These are phyloP conservation scores for Diaporthe helianthi DNA, from an alignment of 2,329 filamentous ascomycete species.

Conservation along the genomic window DNA sequence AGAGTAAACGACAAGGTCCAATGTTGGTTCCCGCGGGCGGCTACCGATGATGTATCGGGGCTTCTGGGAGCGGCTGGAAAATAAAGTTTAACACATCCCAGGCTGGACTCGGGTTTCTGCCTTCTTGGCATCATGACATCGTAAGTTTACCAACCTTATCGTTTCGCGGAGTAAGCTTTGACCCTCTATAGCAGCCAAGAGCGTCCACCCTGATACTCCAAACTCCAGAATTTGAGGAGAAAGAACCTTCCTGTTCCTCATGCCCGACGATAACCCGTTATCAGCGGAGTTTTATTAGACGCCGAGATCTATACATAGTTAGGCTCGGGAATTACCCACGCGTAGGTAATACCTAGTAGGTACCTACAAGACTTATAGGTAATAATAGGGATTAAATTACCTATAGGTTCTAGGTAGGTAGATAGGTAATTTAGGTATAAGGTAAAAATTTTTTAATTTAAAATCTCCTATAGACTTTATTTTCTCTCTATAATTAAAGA, in stretches of 20 bases:
- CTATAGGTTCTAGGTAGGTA: too few relatives aligned
- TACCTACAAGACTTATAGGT: too few relatives aligned
- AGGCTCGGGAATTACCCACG: too few relatives aligned
- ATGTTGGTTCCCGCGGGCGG: not conserved
- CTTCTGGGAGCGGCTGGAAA: not conserved
- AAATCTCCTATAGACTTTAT: too few relatives aligned
- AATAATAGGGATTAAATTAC: too few relatives aligned
- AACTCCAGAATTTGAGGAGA: not conserved
- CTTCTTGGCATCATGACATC: slow-evolving; percentile 12
- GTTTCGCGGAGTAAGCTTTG: not conserved
- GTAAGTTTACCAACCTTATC: not conserved
- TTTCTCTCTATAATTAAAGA: too few relatives aligned
- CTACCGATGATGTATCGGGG: not conserved
- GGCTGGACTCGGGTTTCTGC: not conserved
- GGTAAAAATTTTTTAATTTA: too few relatives aligned
- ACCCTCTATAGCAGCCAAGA: not conserved
- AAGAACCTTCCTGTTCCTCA: not conserved
- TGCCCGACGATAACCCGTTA: not conserved
- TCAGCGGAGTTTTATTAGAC: not conserved
- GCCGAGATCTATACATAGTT: not conserved
- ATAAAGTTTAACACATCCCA: not conserved
- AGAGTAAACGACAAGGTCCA: not conserved
- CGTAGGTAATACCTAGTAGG: too few relatives aligned
- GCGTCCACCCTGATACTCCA: not conserved
- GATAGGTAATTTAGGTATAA: too few relatives aligned